Evolutionary conservation across 768 basidiomycete genomes (phyloP).

Genomic region (Collybiopsis luxurians): DNA sequence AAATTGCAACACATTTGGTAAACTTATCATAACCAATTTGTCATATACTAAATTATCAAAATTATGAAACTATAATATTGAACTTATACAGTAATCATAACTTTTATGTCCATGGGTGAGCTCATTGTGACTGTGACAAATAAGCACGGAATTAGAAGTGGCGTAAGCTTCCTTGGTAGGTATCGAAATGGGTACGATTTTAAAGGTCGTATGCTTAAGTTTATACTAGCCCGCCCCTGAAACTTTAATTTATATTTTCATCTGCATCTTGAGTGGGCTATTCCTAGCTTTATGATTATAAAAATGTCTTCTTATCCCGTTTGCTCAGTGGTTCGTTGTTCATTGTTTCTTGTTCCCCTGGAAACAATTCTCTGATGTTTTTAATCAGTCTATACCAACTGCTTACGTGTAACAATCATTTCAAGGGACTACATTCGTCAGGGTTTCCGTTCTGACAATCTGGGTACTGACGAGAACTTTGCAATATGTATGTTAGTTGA

Average conservation of each 20-base stretch:
- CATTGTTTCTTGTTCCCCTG: too few relatives aligned
- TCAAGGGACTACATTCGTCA: constrained; percentile 8
- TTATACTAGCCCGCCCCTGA: background rate
- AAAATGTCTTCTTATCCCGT: background rate
- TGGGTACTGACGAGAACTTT: background rate
- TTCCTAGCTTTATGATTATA: background rate
- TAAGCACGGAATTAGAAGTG: too few relatives aligned
- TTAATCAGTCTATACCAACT: constrained; percentile 7
- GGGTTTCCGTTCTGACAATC: background rate
- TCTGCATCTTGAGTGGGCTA: background rate
- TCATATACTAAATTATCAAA: too few relatives aligned
- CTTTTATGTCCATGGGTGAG: too few relatives aligned
- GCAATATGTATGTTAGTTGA: background rate
- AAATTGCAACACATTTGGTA: too few relatives aligned
- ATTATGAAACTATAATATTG: too few relatives aligned
- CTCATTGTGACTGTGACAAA: too few relatives aligned
- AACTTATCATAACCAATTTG: too few relatives aligned
- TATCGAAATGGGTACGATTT: background rate
- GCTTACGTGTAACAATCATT: constrained; percentile 7
- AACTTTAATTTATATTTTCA: constrained; percentile 8
- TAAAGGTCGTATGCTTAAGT: background rate
- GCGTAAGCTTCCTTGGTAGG: too few relatives aligned
- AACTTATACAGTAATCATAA: too few relatives aligned
- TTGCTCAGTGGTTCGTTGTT: too few relatives aligned
- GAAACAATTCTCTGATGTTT: too few relatives aligned